A percentile compares a stretch with the other conserved stretches of the same genome.
phyloP scores from a whole-genome alignment of 208 protist genomes.

The Wallacemonas rigidus region DNA sequence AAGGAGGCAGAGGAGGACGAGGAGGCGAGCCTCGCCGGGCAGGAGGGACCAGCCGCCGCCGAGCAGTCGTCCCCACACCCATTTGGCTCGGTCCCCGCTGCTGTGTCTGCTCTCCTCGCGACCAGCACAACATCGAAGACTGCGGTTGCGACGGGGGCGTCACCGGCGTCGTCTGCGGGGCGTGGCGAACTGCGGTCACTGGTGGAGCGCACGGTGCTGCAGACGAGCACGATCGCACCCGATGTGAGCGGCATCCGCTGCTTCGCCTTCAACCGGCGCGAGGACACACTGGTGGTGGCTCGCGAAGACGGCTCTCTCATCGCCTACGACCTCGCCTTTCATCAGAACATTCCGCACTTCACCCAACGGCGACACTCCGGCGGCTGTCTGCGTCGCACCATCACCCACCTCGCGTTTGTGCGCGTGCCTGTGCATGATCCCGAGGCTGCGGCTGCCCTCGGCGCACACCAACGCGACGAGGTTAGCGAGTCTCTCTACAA shows the following conservation, averaged over 20 bases:
- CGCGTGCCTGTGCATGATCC: background rate
- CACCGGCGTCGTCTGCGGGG: conserved; percentile 18
- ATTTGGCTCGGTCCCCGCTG: no score
- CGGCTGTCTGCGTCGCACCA: conserved; percentile 64
- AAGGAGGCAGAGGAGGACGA: conserved; percentile 8
- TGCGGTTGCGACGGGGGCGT: background rate
- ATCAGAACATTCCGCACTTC: conserved; percentile 86
- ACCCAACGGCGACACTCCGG: conserved; percentile 72
- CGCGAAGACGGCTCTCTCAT: conserved; percentile 84
- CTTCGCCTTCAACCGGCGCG: conserved; percentile 53
- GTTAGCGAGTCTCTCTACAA: conserved; percentile 2
- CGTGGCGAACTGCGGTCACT: conserved; percentile 53
- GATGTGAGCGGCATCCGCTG: conserved; percentile 82
- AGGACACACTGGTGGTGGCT: conserved; percentile 66
- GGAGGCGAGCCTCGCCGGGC: background rate
- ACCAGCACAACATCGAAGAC: no score
- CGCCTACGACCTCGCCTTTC: conserved; percentile 59
- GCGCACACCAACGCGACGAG: background rate
- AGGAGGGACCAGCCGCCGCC: no score
- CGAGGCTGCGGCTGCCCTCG: background rate
- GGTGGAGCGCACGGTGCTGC: conserved; percentile 52
- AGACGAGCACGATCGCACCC: conserved; percentile 82
- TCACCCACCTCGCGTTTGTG: conserved; percentile 69
- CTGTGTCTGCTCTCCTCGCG: no score
- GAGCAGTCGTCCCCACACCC: no score